A percentile compares a stretch with the other conserved stretches of the same genome.
These are phyloP conservation scores for Tulasnella sp. DNA, from an alignment of 768 basidiomycete genomes.

Conservation along the genomic window DNA sequence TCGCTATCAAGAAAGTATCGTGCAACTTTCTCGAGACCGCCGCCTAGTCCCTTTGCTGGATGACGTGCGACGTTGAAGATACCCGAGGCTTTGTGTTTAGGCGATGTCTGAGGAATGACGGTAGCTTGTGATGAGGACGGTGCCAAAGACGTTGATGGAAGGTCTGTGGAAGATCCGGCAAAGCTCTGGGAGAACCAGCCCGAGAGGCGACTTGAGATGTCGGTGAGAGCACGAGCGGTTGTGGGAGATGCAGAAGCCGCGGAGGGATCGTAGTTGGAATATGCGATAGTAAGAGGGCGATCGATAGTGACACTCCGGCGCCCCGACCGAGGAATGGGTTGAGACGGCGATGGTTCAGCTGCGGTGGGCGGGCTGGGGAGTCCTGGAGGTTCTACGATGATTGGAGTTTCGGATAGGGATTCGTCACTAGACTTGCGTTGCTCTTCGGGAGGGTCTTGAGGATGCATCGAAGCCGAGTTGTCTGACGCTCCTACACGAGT, in stretches of 20 bases:
- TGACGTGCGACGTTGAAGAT: slow-evolving; percentile 55
- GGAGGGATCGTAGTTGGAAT: neutral
- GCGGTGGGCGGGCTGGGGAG: neutral
- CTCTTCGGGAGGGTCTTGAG: neutral
- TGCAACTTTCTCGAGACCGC: slow-evolving; percentile 71
- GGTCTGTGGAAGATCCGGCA: slow-evolving; percentile 48
- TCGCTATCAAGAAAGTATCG: slow-evolving; percentile 87
- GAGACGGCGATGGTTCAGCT: neutral
- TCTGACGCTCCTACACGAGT: neutral
- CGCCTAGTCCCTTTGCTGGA: slow-evolving; percentile 36
- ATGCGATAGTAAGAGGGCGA: neutral
- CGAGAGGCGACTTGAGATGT: slow-evolving; percentile 63
- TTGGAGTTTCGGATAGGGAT: neutral
- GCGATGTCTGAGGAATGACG: slow-evolving; percentile 20
- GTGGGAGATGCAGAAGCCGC: neutral
- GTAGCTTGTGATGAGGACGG: slow-evolving; percentile 31
- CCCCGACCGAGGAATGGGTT: neutral
- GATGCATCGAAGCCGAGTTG: neutral
- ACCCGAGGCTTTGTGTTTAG: slow-evolving; percentile 22
- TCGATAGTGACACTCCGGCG: slow-evolving; percentile 7
- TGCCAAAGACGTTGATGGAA: slow-evolving; percentile 26
- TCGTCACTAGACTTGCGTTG: neutral
- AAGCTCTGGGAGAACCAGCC: slow-evolving; percentile 78
- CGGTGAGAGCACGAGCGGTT: slow-evolving; percentile 21
- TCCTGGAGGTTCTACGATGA: slow-evolving; percentile 11